These are phyloP conservation scores for Amphirosellinia nigrospora DNA, from an alignment of 495 filamentous ascomycete genomes.

Conservation along the genomic window DNA sequence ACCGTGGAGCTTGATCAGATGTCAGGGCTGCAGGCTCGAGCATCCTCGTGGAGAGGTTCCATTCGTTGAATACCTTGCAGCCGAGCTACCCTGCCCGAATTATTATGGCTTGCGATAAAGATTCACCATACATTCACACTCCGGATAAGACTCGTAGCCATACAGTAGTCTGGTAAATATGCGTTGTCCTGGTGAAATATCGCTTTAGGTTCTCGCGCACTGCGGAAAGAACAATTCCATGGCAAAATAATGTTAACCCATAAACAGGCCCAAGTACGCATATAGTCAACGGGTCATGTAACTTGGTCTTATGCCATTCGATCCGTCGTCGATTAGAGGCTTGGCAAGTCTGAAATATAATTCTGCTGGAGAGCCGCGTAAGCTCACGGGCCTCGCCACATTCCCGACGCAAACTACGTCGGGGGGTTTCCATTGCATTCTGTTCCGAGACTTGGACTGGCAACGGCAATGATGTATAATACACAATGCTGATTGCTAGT, in stretches of 20 bases:
- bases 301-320: background rate
- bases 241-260: background rate
- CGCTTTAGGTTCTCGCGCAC: background rate
- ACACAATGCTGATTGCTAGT: constrained; percentile 1
- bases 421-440: background rate
- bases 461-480: constrained; percentile 12
- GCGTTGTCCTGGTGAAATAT: background rate
- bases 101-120: background rate
- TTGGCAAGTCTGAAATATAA: constrained; percentile 6
- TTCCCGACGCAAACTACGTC: background rate
- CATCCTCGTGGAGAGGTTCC: constrained; percentile 7
- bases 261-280: background rate
- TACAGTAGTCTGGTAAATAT: background rate
- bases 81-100: background rate
- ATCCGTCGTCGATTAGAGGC: background rate
- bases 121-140: background rate
- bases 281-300: background rate
- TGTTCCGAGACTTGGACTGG: background rate
- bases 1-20: constrained; percentile 1
- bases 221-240: background rate
- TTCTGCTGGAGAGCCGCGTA: constrained; percentile 8
- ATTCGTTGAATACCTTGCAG: background rate
- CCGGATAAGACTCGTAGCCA: no score
- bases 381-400: constrained; percentile 18
- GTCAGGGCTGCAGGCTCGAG: background rate